Percentiles rank a stretch among this genome's conserved stretches.
Conservation (phyloP, 129 eudicot genomes). For the Mikania micrantha region DNA sequence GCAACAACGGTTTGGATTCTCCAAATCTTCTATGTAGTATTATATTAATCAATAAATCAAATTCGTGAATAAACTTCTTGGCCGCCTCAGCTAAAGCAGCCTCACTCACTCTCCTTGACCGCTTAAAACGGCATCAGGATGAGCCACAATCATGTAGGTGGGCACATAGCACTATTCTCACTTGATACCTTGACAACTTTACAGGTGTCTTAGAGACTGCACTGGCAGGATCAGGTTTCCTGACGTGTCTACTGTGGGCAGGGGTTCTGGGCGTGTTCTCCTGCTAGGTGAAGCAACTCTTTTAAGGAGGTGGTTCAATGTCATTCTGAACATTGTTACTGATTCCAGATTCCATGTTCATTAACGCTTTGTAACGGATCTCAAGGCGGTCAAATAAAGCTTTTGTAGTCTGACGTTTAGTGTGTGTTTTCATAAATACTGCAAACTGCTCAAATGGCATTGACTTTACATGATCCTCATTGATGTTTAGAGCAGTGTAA, state of each 20-base stretch:
- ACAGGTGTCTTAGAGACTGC: slow-evolving; percentile 32
- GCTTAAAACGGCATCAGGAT: slow-evolving; percentile 80
- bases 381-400: slow-evolving; percentile 85
- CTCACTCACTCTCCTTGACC: slow-evolving; percentile 74
- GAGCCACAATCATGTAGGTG: slow-evolving; percentile 86
- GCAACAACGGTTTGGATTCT: slow-evolving; percentile 25
- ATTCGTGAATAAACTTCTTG: slow-evolving; percentile 52
- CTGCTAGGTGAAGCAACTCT: slow-evolving; percentile 66
- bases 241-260: slow-evolving; percentile 19
- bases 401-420: slow-evolving; percentile 48
- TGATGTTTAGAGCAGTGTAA: slow-evolving; percentile 54
- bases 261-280: not conserved
- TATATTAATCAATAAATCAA: slow-evolving; percentile 56
- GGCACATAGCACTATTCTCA: slow-evolving; percentile 74
- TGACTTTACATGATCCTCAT: slow-evolving; percentile 47
- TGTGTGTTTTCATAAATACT: slow-evolving; percentile 40
- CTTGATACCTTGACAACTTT: slow-evolving; percentile 70
- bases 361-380: slow-evolving; percentile 40
- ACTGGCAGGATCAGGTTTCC: slow-evolving; percentile 24
- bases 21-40: slow-evolving; percentile 46
- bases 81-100: slow-evolving; percentile 60
- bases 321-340: slow-evolving; percentile 30
- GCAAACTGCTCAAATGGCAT: slow-evolving; percentile 95
- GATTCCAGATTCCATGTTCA: slow-evolving; percentile 20
- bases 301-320: slow-evolving; percentile 80